Evolutionary conservation across 495 filamentous ascomycete species (phyloP), one percentile per base, ranked within the genome.

Genomic region (Lentithecium fluviatile): DNA sequence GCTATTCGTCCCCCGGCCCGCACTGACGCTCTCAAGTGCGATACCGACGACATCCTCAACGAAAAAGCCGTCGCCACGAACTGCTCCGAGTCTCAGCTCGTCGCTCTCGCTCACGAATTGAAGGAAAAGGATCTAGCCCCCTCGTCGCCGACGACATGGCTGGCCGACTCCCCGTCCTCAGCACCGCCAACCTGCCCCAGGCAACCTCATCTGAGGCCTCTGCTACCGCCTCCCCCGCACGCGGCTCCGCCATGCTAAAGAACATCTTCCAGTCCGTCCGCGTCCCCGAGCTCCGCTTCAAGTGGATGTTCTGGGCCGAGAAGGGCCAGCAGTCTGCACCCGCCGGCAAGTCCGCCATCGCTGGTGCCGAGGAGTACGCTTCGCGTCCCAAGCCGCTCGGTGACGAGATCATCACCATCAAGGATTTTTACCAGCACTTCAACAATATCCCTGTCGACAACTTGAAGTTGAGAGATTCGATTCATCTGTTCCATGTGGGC

Each of bases 401-500:
- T 85, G 65, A 78, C 85, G 20, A 82, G 43, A 84, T 92, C 74
- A 80, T 85, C 73, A 86, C 85, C 63, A 83, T 89, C 64, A 83
- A 88, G 70, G 85, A 87, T 62, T 96, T 95, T 76, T 95, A 90
- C 88, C 83, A 88, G 57, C 85, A 91, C 73, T 85, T 87, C 77
- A 96, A 96, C 76, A 94, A 95, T 74, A 91, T 88, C 52, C 87
- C 89, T 13, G 81, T 91, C 56, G 76, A 85, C 20, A 81, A 81
- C 67, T 82, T 96, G 73, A 85, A 86, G 56, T 82, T 91, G 71
- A 83, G 88, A 42, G 90, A 96, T 73, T 86, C 83, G 17, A 82
- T 95, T 45, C 93, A 95, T 70, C 80, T 96, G 58, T 96, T 96
- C 80, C 92, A 95, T 70, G 79, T 85, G 54, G 88, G 88, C 29